Evolutionary conservation across 1,139 yeast genomes (phyloP).

Genomic region (Yamadazyma blattariae): DNA sequence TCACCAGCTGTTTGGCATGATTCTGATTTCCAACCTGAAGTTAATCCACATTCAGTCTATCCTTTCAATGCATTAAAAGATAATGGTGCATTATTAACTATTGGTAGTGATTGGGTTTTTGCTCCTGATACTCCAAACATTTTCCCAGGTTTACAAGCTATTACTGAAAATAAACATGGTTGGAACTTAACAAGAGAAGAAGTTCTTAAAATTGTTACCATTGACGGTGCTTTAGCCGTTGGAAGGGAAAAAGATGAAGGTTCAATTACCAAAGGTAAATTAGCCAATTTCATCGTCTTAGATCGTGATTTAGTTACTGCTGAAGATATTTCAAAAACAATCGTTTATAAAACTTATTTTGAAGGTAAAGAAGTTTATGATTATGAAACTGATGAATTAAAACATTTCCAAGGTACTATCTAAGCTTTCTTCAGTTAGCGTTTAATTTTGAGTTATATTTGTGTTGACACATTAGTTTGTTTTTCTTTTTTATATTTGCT

Average conservation of each 20-base stretch:
- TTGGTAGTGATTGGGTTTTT: constrained; percentile 23
- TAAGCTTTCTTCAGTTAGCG: too few relatives aligned
- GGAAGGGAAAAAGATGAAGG: constrained; percentile 18
- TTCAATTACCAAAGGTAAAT: constrained; percentile 16
- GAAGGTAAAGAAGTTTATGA: constrained; percentile 21
- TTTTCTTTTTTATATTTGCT: too few relatives aligned
- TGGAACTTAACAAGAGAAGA: constrained; percentile 21
- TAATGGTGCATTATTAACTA: constrained; percentile 19
- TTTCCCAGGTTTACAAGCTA: constrained; percentile 21
- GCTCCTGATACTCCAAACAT: constrained; percentile 22
- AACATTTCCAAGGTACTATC: constrained; percentile 17
- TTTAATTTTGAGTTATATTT: too few relatives aligned
- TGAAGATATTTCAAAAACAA: constrained; percentile 15
- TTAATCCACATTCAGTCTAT: constrained; percentile 19
- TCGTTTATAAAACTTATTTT: constrained; percentile 18
- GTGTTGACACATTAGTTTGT: too few relatives aligned
- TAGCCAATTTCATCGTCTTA: constrained; percentile 19
- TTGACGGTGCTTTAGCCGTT: constrained; percentile 19
- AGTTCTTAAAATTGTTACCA: constrained; percentile 17
- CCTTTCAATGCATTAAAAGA: constrained; percentile 19
- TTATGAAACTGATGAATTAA: constrained; percentile 20
- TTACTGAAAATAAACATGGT: constrained; percentile 21
- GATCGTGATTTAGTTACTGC: constrained; percentile 18
- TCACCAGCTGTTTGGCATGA: constrained; percentile 21
- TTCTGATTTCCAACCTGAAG: constrained; percentile 21